Evolutionary conservation across 306 rosid genomes (phyloP).

Genomic region (Ormosia semicastrata): DNA sequence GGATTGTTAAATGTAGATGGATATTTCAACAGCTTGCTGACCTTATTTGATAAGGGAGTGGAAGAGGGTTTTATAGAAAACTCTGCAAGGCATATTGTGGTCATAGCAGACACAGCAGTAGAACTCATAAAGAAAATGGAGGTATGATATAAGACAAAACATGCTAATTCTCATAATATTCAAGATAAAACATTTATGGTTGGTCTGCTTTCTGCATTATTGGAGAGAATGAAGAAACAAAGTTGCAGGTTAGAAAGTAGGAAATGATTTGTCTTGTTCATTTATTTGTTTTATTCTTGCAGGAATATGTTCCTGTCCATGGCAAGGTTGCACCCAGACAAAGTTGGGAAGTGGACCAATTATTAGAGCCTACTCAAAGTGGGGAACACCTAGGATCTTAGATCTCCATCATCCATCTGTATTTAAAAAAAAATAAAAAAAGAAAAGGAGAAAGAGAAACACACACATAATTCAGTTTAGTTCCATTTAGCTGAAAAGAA

Average conservation of each 20-base stretch:
- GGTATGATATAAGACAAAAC: slow-evolving; percentile 34
- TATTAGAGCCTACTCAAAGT: slow-evolving; percentile 36
- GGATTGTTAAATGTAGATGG: slow-evolving; percentile 73
- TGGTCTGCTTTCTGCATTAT: slow-evolving; percentile 26
- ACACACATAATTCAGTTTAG: not conserved
- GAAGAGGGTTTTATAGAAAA: slow-evolving; percentile 66
- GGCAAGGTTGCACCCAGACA: slow-evolving; percentile 57
- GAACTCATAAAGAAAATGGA: slow-evolving; percentile 62
- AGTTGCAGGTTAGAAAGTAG: slow-evolving; percentile 8
- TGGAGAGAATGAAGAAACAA: slow-evolving; percentile 15
- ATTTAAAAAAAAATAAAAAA: not conserved
- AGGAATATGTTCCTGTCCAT: slow-evolving; percentile 60
- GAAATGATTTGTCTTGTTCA: slow-evolving; percentile 1
- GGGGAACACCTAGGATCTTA: slow-evolving; percentile 40
- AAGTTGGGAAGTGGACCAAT: slow-evolving; percentile 57
- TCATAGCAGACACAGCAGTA: slow-evolving; percentile 52
- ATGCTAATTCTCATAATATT: slow-evolving; percentile 11
- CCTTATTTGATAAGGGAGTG: slow-evolving; percentile 69
- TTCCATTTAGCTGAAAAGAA: slow-evolving; percentile 3
- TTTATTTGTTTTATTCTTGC: slow-evolving; percentile 14
- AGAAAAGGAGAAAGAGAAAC: too few relatives aligned
- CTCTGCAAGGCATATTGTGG: slow-evolving; percentile 61
- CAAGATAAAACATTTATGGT: not conserved
- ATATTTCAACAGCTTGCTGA: slow-evolving; percentile 58
- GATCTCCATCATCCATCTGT: slow-evolving; percentile 37